Conservation (phyloP, 768 basidiomycete species). For the Paxillus involutus region DNA sequence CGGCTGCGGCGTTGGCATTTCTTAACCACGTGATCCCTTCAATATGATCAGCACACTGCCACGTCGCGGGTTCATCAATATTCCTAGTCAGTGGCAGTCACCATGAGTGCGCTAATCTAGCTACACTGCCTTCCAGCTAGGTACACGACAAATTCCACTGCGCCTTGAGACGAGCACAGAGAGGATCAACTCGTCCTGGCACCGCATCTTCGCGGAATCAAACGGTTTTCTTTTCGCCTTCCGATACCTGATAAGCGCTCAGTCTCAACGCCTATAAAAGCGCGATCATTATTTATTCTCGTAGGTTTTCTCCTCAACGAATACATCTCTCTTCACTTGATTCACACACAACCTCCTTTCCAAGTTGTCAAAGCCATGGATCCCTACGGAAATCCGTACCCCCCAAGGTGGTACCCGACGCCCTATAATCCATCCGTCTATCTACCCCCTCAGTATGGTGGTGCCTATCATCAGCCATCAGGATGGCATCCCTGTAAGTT, state of each 20-base stretch:
- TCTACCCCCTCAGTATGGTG: conserved; percentile 20
- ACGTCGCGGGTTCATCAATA: no score
- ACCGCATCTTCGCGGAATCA: conserved; percentile 2
- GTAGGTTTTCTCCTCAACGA: not conserved
- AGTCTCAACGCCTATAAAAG: conserved; percentile 7
- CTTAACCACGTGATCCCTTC: no score
- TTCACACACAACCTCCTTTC: not conserved
- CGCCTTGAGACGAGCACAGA: not conserved
- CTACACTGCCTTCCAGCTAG: no score
- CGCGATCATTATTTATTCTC: not conserved
- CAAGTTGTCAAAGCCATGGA: conserved; percentile 14
- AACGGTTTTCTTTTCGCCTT: conserved; percentile 5
- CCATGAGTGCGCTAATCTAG: no score
- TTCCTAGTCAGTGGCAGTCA: no score
- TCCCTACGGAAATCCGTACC: conserved; percentile 19
- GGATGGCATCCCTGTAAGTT: conserved; percentile 19
- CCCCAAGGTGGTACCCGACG: conserved; percentile 21
- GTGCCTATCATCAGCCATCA: conserved; percentile 8
- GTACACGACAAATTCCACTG: no score
- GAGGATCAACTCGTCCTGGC: not conserved
- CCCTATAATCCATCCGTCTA: conserved; percentile 32
- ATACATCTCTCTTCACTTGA: not conserved
- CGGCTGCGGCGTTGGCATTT: no score
- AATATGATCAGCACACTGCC: no score
- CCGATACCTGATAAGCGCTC: conserved; percentile 6